Base-by-base conservation (phyloP, 345 rosid genomes). In the Camelina hispida region DNA sequence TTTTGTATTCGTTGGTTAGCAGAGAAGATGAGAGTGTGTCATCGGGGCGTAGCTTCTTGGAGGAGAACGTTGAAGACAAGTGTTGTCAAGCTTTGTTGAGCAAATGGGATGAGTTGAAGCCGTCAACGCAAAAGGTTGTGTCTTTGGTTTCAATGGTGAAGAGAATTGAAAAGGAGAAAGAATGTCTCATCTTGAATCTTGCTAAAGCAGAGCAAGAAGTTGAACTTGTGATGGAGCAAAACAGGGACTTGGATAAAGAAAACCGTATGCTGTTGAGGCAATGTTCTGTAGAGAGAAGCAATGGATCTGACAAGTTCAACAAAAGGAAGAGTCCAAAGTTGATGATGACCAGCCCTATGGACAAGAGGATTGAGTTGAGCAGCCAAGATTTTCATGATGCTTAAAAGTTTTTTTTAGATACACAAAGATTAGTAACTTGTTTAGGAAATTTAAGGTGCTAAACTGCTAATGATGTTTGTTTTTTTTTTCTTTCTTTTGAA, bases 151-250 rank as follows among this genome's bases (percentile, higher is more conserved):
- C 74, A 14, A 13, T 43, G 57, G 22, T 58, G 47, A 70, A 59
- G 15, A 70, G 63, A n/a, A 5, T 70, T 0, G 74, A 70, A 10
- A 70, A 70, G 35, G 74, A 58, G 5, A 70, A 70, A 46, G 57
- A 70, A 25, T 58, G 74, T 2, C 22, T 70, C 1, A 32, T 58
- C 2, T 32, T 70, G 66, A 70, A 70, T 47, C 74, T 70, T 1
- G 46, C 9, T 9, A 70, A 58, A 58, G 74, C 74, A 1, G 74
- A 70, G 34, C 15, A 57, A 69, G 74, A 70, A 34, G 66, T 70
- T 0, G 66, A 70, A 70, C 44, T 46, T 5, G 74, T 70, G 47
- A 43, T 66, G 7, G 13, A 58, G 66, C 74, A 70, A 11, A 70
- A 70, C 66, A 70, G 74, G 34, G 56, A 70, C 55, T 47, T 70